Evolutionary conservation across 2,329 filamentous ascomycete genomes (phyloP), one percentile per base, ranked within the genome.

Genomic region (Claviceps maximensis): DNA sequence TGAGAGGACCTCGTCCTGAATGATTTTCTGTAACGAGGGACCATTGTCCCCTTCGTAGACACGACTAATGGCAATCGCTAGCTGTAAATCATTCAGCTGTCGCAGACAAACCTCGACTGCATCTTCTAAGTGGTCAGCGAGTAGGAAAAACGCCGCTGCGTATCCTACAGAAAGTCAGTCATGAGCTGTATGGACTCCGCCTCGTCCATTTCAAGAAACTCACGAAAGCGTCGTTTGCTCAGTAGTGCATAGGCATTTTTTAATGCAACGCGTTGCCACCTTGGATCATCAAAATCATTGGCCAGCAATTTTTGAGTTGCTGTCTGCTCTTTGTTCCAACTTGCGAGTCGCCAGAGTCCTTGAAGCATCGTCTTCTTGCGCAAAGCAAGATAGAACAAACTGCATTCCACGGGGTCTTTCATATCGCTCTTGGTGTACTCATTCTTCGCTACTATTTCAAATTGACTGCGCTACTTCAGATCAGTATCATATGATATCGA

Each of bases 201-300:
- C 17, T 21, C 49, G 13, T 21, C 41, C 21, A 10, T 23, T 36
- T 25, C 9, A 42, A 13, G n/a, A n/a, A 33, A 54, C 56, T 59
- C 38, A 89, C 86, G 80, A 65, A 96, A 96, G 49, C 93, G 78
- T 46, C 89, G 80, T 68, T 89, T 94, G 58, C 91, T 93, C 64
- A 98, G 83, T 52, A 98, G 70, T 2, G 93, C 91, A 69, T 96
- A 98, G 0, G 93, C 93, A 65, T 98, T 98, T 69, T 98, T 98
- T 55, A 95, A 72, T 0, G 93, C 93, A 4, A 88, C 82, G 1
- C 87, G 95, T 65, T 80, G 86, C 87, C 93, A 97, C 59, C 87
- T 85, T 0, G 83, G 77, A 56, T 95, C 87, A 4, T 81, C 76
- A 66, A 98, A 98, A 65, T 97, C 89, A 62, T 96, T 94, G n/a